These are phyloP conservation scores for Schizosaccharomyces lindneri DNA, from an alignment of 805 yeast species.

Conservation along the genomic window DNA sequence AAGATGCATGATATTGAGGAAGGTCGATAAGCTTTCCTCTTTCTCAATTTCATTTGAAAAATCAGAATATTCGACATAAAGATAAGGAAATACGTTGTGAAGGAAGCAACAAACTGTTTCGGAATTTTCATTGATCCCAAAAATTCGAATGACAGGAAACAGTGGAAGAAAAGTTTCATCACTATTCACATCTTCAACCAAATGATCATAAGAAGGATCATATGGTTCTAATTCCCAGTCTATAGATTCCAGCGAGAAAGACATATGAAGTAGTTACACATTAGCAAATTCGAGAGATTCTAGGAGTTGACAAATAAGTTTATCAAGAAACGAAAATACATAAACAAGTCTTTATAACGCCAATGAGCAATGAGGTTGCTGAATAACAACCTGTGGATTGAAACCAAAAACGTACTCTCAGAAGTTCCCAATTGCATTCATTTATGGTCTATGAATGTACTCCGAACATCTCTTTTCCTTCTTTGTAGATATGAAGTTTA, in stretches of 20 bases:
- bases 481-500: no score
- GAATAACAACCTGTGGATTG: no score
- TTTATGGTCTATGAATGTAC: no score
- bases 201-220: background rate
- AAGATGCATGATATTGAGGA: conserved; percentile 6
- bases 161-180: background rate
- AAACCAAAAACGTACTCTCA: no score
- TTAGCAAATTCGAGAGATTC: no score
- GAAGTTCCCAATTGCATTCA: no score
- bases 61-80: conserved; percentile 31
- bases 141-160: conserved; percentile 50
- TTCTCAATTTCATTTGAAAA: background rate
- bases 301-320: no score
- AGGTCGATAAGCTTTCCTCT: background rate
- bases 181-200: background rate
- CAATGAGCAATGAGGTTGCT: no score
- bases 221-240: background rate
- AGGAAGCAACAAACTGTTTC: conserved; percentile 41
- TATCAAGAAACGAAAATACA: no score
- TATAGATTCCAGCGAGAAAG: background rate
- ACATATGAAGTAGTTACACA: background rate
- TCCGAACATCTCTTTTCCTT: no score
- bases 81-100: conserved; percentile 66
- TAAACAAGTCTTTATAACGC: no score
- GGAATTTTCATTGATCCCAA: conserved; percentile 42